Evolutionary conservation across 176 grass and related monocot genomes (phyloP), one percentile per base, ranked within the genome.

Genomic region (Sorghum bicolor): DNA sequence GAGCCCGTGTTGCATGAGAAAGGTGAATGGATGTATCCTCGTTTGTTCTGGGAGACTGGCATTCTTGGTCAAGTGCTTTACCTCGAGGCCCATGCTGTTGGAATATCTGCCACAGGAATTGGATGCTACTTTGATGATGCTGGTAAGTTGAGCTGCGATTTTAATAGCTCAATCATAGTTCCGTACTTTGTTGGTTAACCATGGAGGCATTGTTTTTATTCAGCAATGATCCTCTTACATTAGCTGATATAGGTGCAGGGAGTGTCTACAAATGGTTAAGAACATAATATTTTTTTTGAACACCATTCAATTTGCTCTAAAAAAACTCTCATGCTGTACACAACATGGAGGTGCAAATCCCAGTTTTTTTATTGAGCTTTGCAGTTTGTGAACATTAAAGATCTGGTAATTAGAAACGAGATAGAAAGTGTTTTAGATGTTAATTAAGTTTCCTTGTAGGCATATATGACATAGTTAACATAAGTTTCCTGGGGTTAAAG

Each of bases 41-140:
- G 95, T 80, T 84, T 98, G 55, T 98, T 98, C 75, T 98, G 92
- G 95, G 95, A 98, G 82, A 90, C 87, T 29, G 95, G 95, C 66
- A 80, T 98, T 81, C 90, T 98, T 81, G 95, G 95, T 81, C 95
- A 98, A 89, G 84, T 94, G 20, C 80, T 98, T 43, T 98, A 98
- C 84, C 92, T 98, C 19, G 95, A 98, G 85, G 87, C 95, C n/a
- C 95, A 98, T 91, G 95, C 90, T 78, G 44, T 94, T 88, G 95
- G 95, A 47, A 86, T 93, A 90, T 98, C 95, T 72, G 92, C 95
- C 57, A 98, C 95, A 32, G 95, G 95, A 72, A 98, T 98, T 36
- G 92, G 95, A 75, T 98, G 95, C 87, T 98, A 98, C 84, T 98
- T 98, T 80, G 95, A 98, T 86, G 92, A 98, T 80, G 87, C 86